Conservation (phyloP, 768 basidiomycete species). For the Udeniomyces megalosporus region DNA sequence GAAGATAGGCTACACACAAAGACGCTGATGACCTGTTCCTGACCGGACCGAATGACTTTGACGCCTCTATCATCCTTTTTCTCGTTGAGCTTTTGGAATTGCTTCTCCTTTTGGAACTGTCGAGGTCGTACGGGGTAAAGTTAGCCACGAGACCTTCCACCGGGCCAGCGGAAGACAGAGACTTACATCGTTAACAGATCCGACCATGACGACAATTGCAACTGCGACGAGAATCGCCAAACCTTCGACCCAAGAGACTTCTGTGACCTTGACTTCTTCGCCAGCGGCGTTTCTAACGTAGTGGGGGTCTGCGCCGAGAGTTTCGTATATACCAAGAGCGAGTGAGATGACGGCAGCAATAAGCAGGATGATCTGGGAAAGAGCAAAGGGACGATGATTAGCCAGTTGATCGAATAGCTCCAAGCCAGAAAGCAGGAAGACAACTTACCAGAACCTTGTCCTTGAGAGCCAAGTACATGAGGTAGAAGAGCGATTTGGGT, state of each 20-base stretch:
- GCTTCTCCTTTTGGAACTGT: constrained; percentile 92
- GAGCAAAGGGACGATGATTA: background rate
- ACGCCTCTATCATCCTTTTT: constrained; percentile 87
- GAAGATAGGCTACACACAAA: constrained; percentile 38
- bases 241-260: constrained; percentile 16
- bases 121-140: background rate
- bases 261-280: background rate
- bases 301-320: constrained; percentile 57
- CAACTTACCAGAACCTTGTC: constrained; percentile 70
- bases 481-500: constrained; percentile 49
- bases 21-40: constrained; percentile 59
- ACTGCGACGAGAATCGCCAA: constrained; percentile 37
- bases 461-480: constrained; percentile 76
- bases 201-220: constrained; percentile 50
- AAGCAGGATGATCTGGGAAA: constrained; percentile 58
- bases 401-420: background rate
- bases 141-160: background rate
- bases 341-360: constrained; percentile 85
- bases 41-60: constrained; percentile 57
- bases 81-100: constrained; percentile 80
- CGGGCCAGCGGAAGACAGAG: background rate
- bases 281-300: constrained; percentile 16
- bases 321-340: constrained; percentile 84
- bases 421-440: background rate
- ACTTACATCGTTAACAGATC: constrained; percentile 55